A percentile compares a stretch with the other conserved stretches of the same genome.
phyloP scores from a whole-genome alignment of 768 basidiomycete species.

The Pleurotus salmoneostramineus region DNA sequence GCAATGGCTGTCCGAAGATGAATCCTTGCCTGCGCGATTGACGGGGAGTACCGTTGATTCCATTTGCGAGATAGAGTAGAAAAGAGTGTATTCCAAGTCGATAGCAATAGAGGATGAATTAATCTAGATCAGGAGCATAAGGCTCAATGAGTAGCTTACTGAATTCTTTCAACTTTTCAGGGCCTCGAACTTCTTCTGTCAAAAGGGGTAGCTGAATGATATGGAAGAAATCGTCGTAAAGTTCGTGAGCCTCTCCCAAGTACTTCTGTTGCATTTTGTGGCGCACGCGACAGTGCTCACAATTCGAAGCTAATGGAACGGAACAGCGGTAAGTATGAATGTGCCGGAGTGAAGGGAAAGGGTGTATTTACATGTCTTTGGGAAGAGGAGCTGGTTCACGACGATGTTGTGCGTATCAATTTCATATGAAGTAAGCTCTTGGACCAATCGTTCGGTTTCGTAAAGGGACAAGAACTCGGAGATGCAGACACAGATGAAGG shows the following conservation, averaged over 20 bases:
- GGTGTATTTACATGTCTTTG: constrained; percentile 67
- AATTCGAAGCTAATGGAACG: constrained; percentile 66
- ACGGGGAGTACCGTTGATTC: too few species aligned
- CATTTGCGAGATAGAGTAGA: too few species aligned
- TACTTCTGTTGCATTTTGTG: constrained; percentile 99
- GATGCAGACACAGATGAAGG: constrained; percentile 98
- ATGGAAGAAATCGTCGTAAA: constrained; percentile 98
- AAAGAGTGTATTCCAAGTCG: too few species aligned
- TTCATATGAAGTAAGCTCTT: constrained; percentile 90
- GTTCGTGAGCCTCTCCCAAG: constrained; percentile 91
- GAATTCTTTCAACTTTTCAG: constrained; percentile 89
- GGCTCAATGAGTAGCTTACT: constrained; percentile 89
- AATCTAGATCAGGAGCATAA: constrained; percentile 32
- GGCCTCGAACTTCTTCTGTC: constrained; percentile 95
- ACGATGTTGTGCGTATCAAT: constrained; percentile 99
- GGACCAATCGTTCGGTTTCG: constrained; percentile 97
- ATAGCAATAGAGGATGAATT: not conserved
- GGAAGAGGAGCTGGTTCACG: constrained; percentile 95
- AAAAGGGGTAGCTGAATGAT: constrained; percentile 90
- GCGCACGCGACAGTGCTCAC: constrained; percentile 92
- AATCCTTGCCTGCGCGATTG: too few species aligned
- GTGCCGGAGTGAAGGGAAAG: not conserved
- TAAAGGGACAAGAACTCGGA: constrained; percentile 98
- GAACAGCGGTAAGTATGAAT: constrained; percentile 1
- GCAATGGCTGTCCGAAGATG: too few species aligned